Conservation (phyloP, 257 asterid species). For the Sherardia arvensis region DNA sequence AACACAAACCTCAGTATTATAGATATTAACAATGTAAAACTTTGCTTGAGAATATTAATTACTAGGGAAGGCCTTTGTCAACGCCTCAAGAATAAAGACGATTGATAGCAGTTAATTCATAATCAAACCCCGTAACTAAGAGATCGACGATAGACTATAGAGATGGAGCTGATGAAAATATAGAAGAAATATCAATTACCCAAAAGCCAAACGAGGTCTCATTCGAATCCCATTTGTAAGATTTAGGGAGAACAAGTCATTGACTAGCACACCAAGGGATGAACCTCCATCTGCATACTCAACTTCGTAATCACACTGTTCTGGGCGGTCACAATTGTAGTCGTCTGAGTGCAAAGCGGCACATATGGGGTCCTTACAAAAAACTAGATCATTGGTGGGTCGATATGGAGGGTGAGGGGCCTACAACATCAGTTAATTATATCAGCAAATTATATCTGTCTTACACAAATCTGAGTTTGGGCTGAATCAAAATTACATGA, state of each 20-base stretch:
- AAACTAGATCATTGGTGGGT: slow-evolving; percentile 83
- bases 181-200: slow-evolving; percentile 33
- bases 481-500: not conserved
- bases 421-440: slow-evolving; percentile 38
- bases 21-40: not conserved
- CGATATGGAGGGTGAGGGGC: slow-evolving; percentile 88
- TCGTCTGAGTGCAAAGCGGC: slow-evolving; percentile 79
- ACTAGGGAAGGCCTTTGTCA: slow-evolving; percentile 55
- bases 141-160: not conserved
- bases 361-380: slow-evolving; percentile 78
- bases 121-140: not conserved
- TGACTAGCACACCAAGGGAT: slow-evolving; percentile 85
- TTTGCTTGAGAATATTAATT: no score
- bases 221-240: slow-evolving; percentile 52
- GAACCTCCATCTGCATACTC: slow-evolving; percentile 99
- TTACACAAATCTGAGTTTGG: not conserved
- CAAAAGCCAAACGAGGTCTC: slow-evolving; percentile 69
- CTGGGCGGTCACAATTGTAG: slow-evolving; percentile 61
- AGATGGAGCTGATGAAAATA: slow-evolving; percentile 4
- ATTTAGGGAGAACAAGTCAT: slow-evolving; percentile 57
- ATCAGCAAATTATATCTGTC: not conserved
- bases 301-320: slow-evolving; percentile 92
- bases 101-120: not conserved
- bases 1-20: not conserved
- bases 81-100: no score